Conservation (phyloP, 164 flowering plant species). For the Vitis rotundifolia region DNA sequence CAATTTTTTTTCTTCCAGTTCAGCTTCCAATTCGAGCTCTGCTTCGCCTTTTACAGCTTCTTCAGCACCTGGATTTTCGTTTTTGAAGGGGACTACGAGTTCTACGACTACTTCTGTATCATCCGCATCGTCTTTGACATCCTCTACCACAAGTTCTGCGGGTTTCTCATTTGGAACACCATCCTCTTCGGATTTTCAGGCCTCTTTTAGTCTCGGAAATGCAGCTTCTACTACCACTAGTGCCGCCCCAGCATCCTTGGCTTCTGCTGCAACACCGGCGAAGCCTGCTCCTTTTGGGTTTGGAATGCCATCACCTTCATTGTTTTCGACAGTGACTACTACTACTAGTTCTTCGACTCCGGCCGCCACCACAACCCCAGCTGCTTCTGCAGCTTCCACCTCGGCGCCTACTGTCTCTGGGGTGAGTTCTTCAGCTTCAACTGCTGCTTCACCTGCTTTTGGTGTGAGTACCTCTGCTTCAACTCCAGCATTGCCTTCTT, state of each 20-base stretch:
- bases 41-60: constrained; percentile 14
- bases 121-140: constrained; percentile 19
- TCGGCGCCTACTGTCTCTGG: constrained; percentile 18
- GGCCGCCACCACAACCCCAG: constrained; percentile 17
- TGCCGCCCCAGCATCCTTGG: constrained; percentile 11
- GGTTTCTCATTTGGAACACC: constrained; percentile 48
- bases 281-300: constrained; percentile 29
- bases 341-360: constrained; percentile 34
- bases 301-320: constrained; percentile 34
- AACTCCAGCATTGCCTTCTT: constrained; percentile 18
- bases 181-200: constrained; percentile 25
- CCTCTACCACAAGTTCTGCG: constrained; percentile 26
- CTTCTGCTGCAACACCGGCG: constrained; percentile 17
- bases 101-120: constrained; percentile 19
- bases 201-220: constrained; percentile 28
- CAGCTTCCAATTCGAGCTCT: constrained; percentile 17
- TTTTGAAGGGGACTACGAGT: constrained; percentile 28
- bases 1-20: constrained; percentile 1
- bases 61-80: constrained; percentile 4
- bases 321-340: constrained; percentile 41
- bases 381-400: constrained; percentile 29
- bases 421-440: constrained; percentile 22
- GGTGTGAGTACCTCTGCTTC: constrained; percentile 27
- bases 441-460: constrained; percentile 20
- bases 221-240: constrained; percentile 17